Percentiles rank a stretch among this genome's conserved stretches.
These are phyloP conservation scores for Pichiaceae sp. DNA, from an alignment of 1,139 yeast genomes.

Conservation along the genomic window DNA sequence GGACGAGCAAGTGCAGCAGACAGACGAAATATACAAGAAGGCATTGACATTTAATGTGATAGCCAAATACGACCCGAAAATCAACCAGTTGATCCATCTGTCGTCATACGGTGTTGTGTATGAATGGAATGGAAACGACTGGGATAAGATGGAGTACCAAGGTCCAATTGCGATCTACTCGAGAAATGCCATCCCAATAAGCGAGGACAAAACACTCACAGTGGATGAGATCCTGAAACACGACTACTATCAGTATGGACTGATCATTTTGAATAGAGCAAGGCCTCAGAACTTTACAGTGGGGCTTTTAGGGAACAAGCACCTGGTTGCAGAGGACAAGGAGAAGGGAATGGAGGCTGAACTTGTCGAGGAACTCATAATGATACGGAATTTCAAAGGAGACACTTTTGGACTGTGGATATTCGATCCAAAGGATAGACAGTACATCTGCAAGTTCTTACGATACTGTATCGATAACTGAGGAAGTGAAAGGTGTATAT, in stretches of 20 bases:
- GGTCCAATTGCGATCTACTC: slow-evolving; percentile 76
- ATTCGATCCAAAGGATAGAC: slow-evolving; percentile 68
- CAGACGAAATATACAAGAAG: slow-evolving; percentile 51
- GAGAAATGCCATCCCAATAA: slow-evolving; percentile 15
- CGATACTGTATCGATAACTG: slow-evolving; percentile 41
- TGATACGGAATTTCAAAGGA: slow-evolving; percentile 66
- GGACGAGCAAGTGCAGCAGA: slow-evolving; percentile 11
- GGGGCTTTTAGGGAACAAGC: slow-evolving; percentile 59
- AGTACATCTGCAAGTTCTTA: slow-evolving; percentile 45
- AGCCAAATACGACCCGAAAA: slow-evolving; percentile 72
- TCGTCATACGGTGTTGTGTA: slow-evolving; percentile 81
- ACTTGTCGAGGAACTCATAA: slow-evolving; percentile 70
- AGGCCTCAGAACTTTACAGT: slow-evolving; percentile 72
- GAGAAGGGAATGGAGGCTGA: slow-evolving; percentile 66
- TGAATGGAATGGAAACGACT: slow-evolving; percentile 63
- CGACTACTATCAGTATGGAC: slow-evolving; percentile 62
- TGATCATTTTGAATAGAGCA: slow-evolving; percentile 67
- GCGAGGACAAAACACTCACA: slow-evolving; percentile 7
- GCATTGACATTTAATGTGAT: slow-evolving; percentile 77
- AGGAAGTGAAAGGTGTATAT: neutral
- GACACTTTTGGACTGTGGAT: slow-evolving; percentile 89
- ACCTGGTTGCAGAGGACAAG: slow-evolving; percentile 29
- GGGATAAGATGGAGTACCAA: slow-evolving; percentile 74
- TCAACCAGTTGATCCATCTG: slow-evolving; percentile 64
- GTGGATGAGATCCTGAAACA: slow-evolving; percentile 9